These are phyloP conservation scores for Musa troglodytarum DNA, from an alignment of 176 grass and related monocot genomes.

Conservation along the genomic window DNA sequence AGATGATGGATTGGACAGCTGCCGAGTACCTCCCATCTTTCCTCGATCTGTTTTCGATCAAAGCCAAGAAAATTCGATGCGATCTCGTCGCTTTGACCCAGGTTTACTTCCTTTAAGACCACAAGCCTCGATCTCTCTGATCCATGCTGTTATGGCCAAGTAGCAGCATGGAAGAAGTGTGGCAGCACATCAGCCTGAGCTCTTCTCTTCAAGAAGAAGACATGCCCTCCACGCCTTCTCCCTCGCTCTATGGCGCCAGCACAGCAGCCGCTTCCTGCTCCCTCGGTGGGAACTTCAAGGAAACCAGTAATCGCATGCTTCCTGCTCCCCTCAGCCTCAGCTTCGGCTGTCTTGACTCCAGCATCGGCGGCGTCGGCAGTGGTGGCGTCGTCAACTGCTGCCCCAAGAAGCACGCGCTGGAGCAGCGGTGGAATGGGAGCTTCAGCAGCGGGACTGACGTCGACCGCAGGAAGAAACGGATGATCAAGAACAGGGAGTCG, in stretches of 20 bases:
- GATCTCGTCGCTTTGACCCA: too few species aligned
- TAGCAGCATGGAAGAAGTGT: background rate
- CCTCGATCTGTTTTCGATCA: too few species aligned
- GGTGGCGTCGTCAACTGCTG: background rate
- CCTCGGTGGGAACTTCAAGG: background rate
- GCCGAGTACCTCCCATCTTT: too few species aligned
- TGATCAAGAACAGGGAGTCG: conserved; percentile 36
- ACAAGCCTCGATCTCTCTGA: too few species aligned
- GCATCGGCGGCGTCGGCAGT: background rate
- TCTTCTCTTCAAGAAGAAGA: background rate
- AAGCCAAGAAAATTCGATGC: too few species aligned
- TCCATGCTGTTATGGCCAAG: background rate
- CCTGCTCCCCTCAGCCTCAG: background rate
- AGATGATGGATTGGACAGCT: too few species aligned
- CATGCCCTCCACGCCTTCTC: background rate
- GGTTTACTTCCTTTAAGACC: too few species aligned
- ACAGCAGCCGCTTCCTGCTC: background rate
- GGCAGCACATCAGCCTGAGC: background rate
- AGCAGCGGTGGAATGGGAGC: background rate
- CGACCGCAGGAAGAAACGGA: conserved; percentile 16
- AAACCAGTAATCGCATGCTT: background rate
- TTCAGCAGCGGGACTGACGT: background rate
- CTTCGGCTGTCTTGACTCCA: background rate
- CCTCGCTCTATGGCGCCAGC: background rate
- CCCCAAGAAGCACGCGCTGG: background rate